These are phyloP conservation scores for Chytriomyces sp. DNA, from an alignment of 192 early-diverging fungal species.

Conservation along the genomic window DNA sequence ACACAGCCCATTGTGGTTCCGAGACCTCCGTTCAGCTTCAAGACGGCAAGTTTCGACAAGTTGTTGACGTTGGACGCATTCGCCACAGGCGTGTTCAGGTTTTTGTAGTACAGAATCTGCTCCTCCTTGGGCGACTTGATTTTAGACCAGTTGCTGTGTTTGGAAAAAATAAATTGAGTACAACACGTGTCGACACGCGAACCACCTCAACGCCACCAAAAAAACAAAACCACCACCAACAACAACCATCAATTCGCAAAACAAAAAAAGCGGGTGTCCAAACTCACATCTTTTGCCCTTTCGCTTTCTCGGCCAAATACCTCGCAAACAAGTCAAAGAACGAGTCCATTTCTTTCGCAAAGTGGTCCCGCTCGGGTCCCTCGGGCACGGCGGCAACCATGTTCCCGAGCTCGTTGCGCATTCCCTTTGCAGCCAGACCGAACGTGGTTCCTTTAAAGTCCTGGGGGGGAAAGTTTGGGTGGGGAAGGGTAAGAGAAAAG, in stretches of 20 bases:
- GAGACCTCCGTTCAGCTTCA: conserved; percentile 99
- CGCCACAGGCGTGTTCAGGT: conserved; percentile 57
- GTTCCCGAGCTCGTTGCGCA: conserved; percentile 77
- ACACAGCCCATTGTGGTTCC: conserved; percentile 99
- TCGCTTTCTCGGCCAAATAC: conserved; percentile 81
- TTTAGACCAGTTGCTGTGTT: conserved; percentile 87
- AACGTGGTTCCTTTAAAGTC: conserved; percentile 59
- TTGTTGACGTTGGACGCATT: conserved; percentile 55
- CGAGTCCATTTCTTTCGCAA: conserved; percentile 52
- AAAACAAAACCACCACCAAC: too few species aligned
- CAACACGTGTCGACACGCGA: not conserved
- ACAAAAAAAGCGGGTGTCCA: not conserved
- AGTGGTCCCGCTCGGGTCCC: conserved; percentile 58
- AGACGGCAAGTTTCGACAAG: conserved; percentile 90
- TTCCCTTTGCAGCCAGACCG: conserved; percentile 66
- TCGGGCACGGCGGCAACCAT: conserved; percentile 64
- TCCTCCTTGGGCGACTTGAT: conserved; percentile 91
- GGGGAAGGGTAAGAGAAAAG: not conserved
- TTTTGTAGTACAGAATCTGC: conserved; percentile 77
- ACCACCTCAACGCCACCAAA: not conserved
- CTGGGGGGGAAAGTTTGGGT: conserved; percentile 17
- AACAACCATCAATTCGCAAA: not conserved
- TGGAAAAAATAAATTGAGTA: not conserved
- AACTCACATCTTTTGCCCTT: conserved; percentile 75
- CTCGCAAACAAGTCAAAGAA: conserved; percentile 66